Base-by-base conservation (phyloP, 768 basidiomycete species). In the Psilocybe subaeruginosa region DNA sequence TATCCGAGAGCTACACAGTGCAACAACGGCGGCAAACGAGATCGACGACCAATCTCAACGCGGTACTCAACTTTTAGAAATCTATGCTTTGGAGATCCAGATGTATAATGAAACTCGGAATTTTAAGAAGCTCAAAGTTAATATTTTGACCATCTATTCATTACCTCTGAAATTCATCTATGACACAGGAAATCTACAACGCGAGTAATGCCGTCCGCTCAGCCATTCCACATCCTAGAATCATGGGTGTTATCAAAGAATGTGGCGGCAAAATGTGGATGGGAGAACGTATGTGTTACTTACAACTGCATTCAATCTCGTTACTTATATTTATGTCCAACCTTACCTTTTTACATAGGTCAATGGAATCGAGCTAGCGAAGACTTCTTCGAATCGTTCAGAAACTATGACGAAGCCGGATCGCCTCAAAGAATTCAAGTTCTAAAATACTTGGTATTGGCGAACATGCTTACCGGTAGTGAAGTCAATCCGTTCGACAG, bases 221-320 rank as follows among this genome's bases (percentile, higher is more conserved):
- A 7, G 97, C 97, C 8, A 98, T 99, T 63, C 95, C 97, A 14
- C 97, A 99, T 77, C 97, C 97, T 8, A 86, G 95, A 31, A 98
- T 99, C 70, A 96, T 98, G 91, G 97, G 97, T 46, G 94, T 99
- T 54, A 99, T 99, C 77, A 93, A 96, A 71, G 97, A 99, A 75
- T 99, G 97, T 66, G 97, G 97, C 14, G 97, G 97, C 2, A 99
- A 99, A 78, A 99, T 99, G 97, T 99, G 97, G 96, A 99, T 99
- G 97, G 95, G 93, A 60, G 97, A 99, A 82, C 92, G 97, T 91
- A 74, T 19, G 66, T 61, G 16, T n/a, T 19, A 45, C n/a, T 8
- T 39, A 23, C n/a, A 29, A 23, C 30, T 7, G 12, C 39, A 27
- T 31, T 9, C 3, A 23, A 46, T 23, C 16, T 27, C 23, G 23